phyloP scores from a whole-genome alignment of 176 grass and related monocot genomes.

The Lolium rigidum region DNA sequence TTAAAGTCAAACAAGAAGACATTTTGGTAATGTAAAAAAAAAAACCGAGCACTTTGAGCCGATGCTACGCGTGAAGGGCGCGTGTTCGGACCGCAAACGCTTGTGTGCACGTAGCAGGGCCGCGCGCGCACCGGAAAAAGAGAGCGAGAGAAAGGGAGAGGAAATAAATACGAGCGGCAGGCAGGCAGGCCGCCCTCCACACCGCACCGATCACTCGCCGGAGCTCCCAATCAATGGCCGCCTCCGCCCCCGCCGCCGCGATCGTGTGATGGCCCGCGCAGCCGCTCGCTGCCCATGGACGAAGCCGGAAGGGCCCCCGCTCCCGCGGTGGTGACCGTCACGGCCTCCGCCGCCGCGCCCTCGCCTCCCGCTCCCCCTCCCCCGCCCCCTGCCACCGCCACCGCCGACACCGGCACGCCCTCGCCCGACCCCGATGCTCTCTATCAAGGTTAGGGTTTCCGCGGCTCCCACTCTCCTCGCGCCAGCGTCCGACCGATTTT shows the following conservation, averaged over 20 bases:
- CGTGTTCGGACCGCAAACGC: constrained; percentile 19
- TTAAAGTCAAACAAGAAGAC: background rate
- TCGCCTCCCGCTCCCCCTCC: constrained; percentile 38
- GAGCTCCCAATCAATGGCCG: constrained; percentile 66
- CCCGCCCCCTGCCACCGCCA: constrained; percentile 38
- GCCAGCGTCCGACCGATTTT: background rate
- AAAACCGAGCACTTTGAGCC: background rate
- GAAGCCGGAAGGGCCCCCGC: constrained; percentile 62
- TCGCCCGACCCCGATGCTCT: constrained; percentile 35
- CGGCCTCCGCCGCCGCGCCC: constrained; percentile 50
- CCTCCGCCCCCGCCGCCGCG: constrained; percentile 34
- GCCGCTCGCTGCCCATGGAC: constrained; percentile 50
- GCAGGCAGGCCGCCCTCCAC: constrained; percentile 20
- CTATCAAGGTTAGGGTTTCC: constrained; percentile 52
- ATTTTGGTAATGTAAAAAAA: background rate
- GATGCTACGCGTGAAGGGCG: background rate
- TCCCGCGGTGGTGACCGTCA: constrained; percentile 45
- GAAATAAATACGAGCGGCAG: constrained; percentile 51
- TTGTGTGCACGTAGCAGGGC: constrained; percentile 58
- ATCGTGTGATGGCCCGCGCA: constrained; percentile 55
- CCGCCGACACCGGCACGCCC: constrained; percentile 36
- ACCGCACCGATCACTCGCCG: constrained; percentile 52
- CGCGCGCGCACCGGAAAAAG: constrained; percentile 32
- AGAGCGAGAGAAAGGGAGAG: constrained; percentile 7
- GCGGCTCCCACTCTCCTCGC: too few species aligned